A percentile compares a stretch with the other conserved stretches of the same genome.
Conservation (phyloP, 768 basidiomycete species). For the Gymnopilus dilepis region DNA sequence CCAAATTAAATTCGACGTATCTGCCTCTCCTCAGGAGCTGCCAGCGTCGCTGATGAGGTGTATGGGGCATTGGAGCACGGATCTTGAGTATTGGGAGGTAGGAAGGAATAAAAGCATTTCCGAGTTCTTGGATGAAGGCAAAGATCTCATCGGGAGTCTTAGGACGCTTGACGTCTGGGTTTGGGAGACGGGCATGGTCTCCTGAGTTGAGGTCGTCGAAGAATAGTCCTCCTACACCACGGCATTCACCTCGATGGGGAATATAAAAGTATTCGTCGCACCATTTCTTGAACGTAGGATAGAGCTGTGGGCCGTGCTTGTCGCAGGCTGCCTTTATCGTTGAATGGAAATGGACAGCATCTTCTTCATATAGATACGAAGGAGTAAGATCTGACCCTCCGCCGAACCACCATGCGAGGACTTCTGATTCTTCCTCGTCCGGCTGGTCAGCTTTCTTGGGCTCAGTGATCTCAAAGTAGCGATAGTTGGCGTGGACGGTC, state of each 20-base stretch:
- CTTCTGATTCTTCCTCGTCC: slow-evolving; percentile 45
- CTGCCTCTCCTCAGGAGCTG: slow-evolving; percentile 89
- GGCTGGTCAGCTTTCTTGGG: slow-evolving; percentile 30
- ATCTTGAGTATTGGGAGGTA: slow-evolving; percentile 85
- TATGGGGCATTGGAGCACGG: slow-evolving; percentile 58
- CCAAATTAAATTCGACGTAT: slow-evolving; percentile 94
- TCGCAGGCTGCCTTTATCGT: slow-evolving; percentile 81
- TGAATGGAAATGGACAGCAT: slow-evolving; percentile 85
- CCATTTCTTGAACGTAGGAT: slow-evolving; percentile 88
- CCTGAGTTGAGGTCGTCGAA: slow-evolving; percentile 89
- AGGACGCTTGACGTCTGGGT: slow-evolving; percentile 49
- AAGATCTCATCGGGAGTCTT: slow-evolving; percentile 74
- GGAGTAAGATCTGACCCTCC: slow-evolving; percentile 96
- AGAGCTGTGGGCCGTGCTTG: slow-evolving; percentile 67
- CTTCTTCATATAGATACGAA: slow-evolving; percentile 87
- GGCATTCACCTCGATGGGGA: slow-evolving; percentile 81
- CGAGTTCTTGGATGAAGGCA: slow-evolving; percentile 70
- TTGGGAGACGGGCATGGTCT: slow-evolving; percentile 64
- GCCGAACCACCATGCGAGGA: slow-evolving; percentile 98
- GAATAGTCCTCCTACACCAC: slow-evolving; percentile 95
- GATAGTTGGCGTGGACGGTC: slow-evolving; percentile 95
- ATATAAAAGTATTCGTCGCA: slow-evolving; percentile 98
- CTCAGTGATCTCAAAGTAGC: slow-evolving; percentile 93
- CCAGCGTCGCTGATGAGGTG: slow-evolving; percentile 83
- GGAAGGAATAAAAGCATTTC: slow-evolving; percentile 85